Base-by-base conservation (phyloP, 306 rosid genomes). In the Cucumis hystrix region DNA sequence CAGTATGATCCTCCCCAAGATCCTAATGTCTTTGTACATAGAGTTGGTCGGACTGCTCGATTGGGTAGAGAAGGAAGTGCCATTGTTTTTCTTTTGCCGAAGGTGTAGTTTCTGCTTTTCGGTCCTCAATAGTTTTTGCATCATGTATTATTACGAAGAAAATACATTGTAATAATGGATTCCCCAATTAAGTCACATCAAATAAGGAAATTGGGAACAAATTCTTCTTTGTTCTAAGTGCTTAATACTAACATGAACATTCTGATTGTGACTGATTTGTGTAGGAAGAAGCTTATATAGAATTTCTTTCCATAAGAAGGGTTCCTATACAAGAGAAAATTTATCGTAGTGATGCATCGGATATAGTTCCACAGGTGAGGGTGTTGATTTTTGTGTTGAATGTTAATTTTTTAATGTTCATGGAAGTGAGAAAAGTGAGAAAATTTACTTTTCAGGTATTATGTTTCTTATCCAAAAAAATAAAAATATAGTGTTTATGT, bases 1-100 rank as follows among this genome's bases (percentile, higher is more conserved):
- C 91, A 90, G 99, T 95, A 92, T 82, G 97, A 95, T 88, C 91
- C 97, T 62, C 99, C 99, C 56, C 96, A 92, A 89, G 93, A 95
- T 80, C 99, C 97, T 56, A 88, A 92, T 82, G 99, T 95, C 73
- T 95, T 92, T 18, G 17, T 92, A 67, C 99, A 95, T 83, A 87
- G 99, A 89, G 97, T 91, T 60, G 99, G 99, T 52, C 89, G 97
- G 87, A 92, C 99, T 79, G 99, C 99, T 75, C 93, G 97, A 39
- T 83, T 95, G 87, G 99, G 97, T 72, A 90, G 89, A 84, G 87
- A 86, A 92, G 99, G 99, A 72, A 87, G 85, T 75, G 94, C 99
- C 8, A 69, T 95, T 51, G 92, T 89, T 82, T 95, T 95, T 81
- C 86, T 95, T 58, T 78, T 91, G 78, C 99, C 99, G 39, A 92